phyloP scores from a whole-genome alignment of 768 basidiomycete genomes.

The Pleurotus eryngii region DNA sequence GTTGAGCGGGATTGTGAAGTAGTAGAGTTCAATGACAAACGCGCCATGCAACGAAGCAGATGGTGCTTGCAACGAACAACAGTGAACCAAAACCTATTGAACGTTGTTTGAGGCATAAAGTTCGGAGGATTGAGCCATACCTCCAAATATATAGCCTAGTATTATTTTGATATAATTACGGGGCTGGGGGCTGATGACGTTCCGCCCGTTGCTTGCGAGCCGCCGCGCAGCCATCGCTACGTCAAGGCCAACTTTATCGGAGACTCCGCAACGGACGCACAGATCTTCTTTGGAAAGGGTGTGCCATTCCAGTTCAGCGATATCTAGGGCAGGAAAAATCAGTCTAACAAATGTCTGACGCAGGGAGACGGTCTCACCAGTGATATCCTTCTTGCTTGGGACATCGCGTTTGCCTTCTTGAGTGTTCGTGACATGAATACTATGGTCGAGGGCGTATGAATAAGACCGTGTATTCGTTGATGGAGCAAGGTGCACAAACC shows the following conservation, averaged over 20 bases:
- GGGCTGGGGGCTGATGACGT: slow-evolving; percentile 47
- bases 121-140: slow-evolving; percentile 6
- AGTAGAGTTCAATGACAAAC: not conserved
- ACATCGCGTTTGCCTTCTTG: slow-evolving; percentile 14
- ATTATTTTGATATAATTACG: slow-evolving; percentile 41
- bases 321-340: slow-evolving; percentile 20
- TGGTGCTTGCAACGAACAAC: slow-evolving; percentile 41
- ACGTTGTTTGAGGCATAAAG: not conserved
- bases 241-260: slow-evolving; percentile 47
- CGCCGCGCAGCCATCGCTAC: slow-evolving; percentile 42
- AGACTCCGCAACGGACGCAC: slow-evolving; percentile 40
- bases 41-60: slow-evolving; percentile 54
- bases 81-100: slow-evolving; percentile 41
- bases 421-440: slow-evolving; percentile 24
- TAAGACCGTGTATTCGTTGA: too few relatives aligned
- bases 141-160: slow-evolving; percentile 49
- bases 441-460: not conserved
- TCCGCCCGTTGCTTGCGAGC: slow-evolving; percentile 42
- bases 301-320: slow-evolving; percentile 47
- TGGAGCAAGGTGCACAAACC: slow-evolving; percentile 7
- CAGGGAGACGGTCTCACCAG: slow-evolving; percentile 7
- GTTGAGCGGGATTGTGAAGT: not conserved
- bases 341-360: too few relatives aligned
- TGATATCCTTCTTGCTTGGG: slow-evolving; percentile 10
- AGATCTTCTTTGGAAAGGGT: slow-evolving; percentile 36